Evolutionary conservation across 148 eudicot genomes (phyloP), one percentile per base, ranked within the genome.

Genomic region (Silene uniflora): DNA sequence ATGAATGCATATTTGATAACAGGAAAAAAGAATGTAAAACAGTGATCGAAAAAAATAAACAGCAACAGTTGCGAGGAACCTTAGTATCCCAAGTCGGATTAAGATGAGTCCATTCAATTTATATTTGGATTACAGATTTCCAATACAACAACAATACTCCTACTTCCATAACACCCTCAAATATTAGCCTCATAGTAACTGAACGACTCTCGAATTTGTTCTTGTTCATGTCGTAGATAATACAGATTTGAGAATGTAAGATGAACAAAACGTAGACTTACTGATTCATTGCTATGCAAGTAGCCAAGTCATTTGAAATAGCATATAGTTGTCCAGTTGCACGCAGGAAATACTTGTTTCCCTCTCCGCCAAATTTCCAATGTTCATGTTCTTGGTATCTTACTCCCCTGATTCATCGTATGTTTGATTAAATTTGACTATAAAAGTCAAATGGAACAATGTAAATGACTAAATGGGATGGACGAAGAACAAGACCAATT

Each of bases 301-400:
- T 83, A 77, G 91, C 91, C 78, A 88, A 74, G 76, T 88, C 91
- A 61, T 86, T 88, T 0, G 91, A 88, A 80, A 88, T 86, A 66
- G 91, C 91, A 82, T 88, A 88, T 23, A 89, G 68, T 71, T 89
- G 90, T 72, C 92, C 92, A 29, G 92, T 87, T 73, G 92, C 92
- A 84, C 87, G 92, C 67, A 90, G 90, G 29, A 89, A 87, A 70
- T 89, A 89, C 79, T 85, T 87, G 84, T 85, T 85, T 75, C 91
- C 89, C n/a, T 82, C 83, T 42, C 85, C 89, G n/a, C 92, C 92
- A 55, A 89, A 89, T 87, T 89, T 89, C 92, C 92, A 89, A 59
- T 89, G 87, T 70, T 89, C 92, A 1, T 90, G 92, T 74, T 89
- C 92, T 46, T 87, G 90, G 79, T 89, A 89, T 73, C 92, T 82